Conservation (phyloP, 805 yeast genomes). For the Metschnikowia orientalis region DNA sequence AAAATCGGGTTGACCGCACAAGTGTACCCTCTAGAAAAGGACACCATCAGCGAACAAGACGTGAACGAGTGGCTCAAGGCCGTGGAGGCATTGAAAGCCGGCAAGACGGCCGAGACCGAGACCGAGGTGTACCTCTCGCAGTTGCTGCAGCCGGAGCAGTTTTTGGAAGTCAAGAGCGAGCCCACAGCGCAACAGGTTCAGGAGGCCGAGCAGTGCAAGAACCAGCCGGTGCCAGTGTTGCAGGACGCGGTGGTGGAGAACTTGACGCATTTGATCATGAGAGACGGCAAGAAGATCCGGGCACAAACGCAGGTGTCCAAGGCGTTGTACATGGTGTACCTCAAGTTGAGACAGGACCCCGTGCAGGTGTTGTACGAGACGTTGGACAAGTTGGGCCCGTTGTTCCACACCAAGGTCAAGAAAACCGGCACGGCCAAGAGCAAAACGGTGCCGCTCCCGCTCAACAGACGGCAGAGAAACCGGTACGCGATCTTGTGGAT, state of each 20-base stretch:
- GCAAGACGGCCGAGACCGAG: slow-evolving; percentile 28
- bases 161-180: slow-evolving; percentile 37
- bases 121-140: slow-evolving; percentile 38
- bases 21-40: slow-evolving; percentile 36
- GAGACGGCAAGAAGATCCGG: slow-evolving; percentile 78
- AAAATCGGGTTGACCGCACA: slow-evolving; percentile 28
- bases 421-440: slow-evolving; percentile 86
- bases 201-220: slow-evolving; percentile 48
- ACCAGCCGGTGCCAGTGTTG: slow-evolving; percentile 53
- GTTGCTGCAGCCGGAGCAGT: slow-evolving; percentile 34
- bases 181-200: slow-evolving; percentile 64
- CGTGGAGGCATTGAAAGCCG: slow-evolving; percentile 35
- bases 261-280: slow-evolving; percentile 85
- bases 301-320: slow-evolving; percentile 71
- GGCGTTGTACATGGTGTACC: slow-evolving; percentile 75
- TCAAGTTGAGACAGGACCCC: slow-evolving; percentile 75
- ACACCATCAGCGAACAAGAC: slow-evolving; percentile 35
- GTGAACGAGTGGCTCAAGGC: slow-evolving; percentile 47
- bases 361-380: slow-evolving; percentile 67
- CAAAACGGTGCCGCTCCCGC: slow-evolving; percentile 74
- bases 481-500: slow-evolving; percentile 91
- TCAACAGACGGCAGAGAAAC: slow-evolving; percentile 75
- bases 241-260: slow-evolving; percentile 70
- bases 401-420: slow-evolving; percentile 70
- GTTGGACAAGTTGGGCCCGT: slow-evolving; percentile 78